phyloP scores from a whole-genome alignment of 2,329 filamentous ascomycete genomes.

The Fusarium sp. region DNA sequence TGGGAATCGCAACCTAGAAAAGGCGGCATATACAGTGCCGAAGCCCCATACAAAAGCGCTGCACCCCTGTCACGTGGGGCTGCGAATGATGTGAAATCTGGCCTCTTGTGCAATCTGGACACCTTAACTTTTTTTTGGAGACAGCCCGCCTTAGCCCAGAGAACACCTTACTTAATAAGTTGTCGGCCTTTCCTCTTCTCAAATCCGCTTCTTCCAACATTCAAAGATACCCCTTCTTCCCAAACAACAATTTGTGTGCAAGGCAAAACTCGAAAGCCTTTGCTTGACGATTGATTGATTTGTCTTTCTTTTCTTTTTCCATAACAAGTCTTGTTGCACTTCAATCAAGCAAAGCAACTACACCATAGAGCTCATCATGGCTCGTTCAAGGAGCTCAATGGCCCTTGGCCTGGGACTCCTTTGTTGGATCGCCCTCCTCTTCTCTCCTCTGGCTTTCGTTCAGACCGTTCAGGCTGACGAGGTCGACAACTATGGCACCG shows the following conservation, averaged over 20 bases:
- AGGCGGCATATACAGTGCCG: conserved; percentile 40
- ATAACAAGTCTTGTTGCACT: conserved; percentile 38
- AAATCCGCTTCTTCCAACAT: conserved; percentile 47
- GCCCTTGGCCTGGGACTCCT: conserved; percentile 87
- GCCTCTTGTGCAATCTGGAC: conserved; percentile 62
- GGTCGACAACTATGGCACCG: conserved; percentile 83
- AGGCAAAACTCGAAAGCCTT: conserved; percentile 43
- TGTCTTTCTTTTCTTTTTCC: conserved; percentile 41
- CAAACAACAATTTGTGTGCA: conserved; percentile 46
- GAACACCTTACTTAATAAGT: conserved; percentile 52
- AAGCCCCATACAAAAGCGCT: not conserved
- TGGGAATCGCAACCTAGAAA: not conserved
- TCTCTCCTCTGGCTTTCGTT: conserved; percentile 87
- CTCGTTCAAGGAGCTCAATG: conserved; percentile 74
- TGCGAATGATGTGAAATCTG: conserved; percentile 58
- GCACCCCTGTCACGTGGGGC: conserved; percentile 52
- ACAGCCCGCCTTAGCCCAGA: conserved; percentile 9
- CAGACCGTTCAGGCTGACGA: conserved; percentile 80
- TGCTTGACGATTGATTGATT: conserved; percentile 40
- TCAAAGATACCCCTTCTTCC: conserved; percentile 48
- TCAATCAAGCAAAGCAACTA: conserved; percentile 36
- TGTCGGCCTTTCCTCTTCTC: conserved; percentile 45
- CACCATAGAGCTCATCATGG: conserved; percentile 55
- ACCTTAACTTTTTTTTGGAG: conserved; percentile 56
- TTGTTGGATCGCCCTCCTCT: conserved; percentile 90